Base-by-base conservation (phyloP, 352 stramenopile genomes). In the Lagenidium giganteum region DNA sequence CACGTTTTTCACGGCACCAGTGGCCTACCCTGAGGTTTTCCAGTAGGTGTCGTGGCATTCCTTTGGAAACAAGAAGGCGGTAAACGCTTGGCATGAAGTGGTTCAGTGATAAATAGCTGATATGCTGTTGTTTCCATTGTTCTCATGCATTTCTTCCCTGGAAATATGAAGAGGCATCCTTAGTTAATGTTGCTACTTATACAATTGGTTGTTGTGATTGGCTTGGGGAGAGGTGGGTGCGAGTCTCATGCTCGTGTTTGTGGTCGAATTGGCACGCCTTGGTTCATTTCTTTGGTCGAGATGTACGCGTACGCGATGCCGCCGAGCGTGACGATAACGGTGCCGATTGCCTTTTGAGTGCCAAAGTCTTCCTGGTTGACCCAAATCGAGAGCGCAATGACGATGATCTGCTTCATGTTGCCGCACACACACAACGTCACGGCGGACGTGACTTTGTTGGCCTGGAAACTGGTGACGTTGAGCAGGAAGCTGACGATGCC, bases 391-490 rank as follows among this genome's bases (percentile, higher is more conserved):
- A 89, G 73, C 34, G 71, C 62, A 51, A 89, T 89, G 41, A 92
- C 81, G 18, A 86, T 64, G 39, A 94, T 84, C 75, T 98, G 92
- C 67, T 98, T 98, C 47, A 97, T 80, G 68, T 98, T 97, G 45
- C 80, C 87, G 42, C 89, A 92, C 32, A 98, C 95, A 41, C 77
- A 96, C 12, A 98, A 60, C 47, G 91, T 98, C 43, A 98, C 69
- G 16, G 93, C 79, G 16, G 85, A 96, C 24, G 93, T 97, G 27
- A 97, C 70, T 46, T 97, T 96, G 67, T 97, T 98, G 30, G 93
- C 87, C 57, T 95, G 89, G 49, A 98, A 94, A 47, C 85, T 97
- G 36, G 72, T 95, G 49, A 97, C 77, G 59, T 98, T 98, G 22
- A 98, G 79, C 45, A 95, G 70, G 52, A 98, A 97, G 36, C 80